A percentile compares a stretch with the other conserved stretches of the same genome.
These are phyloP conservation scores for Scheffersomyces insectosa DNA, from an alignment of 1,139 yeast species.

Conservation along the genomic window DNA sequence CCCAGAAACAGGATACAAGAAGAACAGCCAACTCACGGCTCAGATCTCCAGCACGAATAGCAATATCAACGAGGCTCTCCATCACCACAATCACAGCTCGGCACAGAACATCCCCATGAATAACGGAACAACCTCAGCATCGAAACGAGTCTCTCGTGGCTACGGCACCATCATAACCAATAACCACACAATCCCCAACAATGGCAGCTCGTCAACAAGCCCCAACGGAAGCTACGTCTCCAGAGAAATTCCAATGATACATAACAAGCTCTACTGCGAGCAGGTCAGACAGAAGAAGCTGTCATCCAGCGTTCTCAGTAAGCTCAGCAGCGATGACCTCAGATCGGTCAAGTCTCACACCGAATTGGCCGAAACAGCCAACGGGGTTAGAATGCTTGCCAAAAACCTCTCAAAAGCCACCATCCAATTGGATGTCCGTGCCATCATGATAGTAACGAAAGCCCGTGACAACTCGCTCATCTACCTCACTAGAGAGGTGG, in stretches of 20 bases:
- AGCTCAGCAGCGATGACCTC: slow-evolving; percentile 39
- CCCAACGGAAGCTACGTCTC: slow-evolving; percentile 3
- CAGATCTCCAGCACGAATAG: neutral
- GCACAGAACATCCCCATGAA: neutral
- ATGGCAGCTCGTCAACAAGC: slow-evolving; percentile 4
- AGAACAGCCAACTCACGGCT: slow-evolving; percentile 6
- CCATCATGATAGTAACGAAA: slow-evolving; percentile 80
- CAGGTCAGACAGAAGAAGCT: slow-evolving; percentile 7
- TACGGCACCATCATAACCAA: neutral
- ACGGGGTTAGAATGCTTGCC: slow-evolving; percentile 79
- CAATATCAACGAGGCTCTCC: neutral
- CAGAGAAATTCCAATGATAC: slow-evolving; percentile 35
- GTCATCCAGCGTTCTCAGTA: slow-evolving; percentile 32
- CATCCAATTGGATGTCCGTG: slow-evolving; percentile 65
- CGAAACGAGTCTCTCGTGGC: neutral
- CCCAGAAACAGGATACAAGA: neutral
- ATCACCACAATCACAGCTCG: neutral
- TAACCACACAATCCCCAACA: neutral
- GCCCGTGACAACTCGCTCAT: slow-evolving; percentile 80
- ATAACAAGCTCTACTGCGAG: slow-evolving; percentile 37
- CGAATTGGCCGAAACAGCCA: slow-evolving; percentile 80
- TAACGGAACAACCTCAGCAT: no score
- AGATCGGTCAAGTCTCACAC: slow-evolving; percentile 64
- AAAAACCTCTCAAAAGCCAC: slow-evolving; percentile 74
- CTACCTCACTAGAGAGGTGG: slow-evolving; percentile 71